Evolutionary conservation across 2,329 filamentous ascomycete species (phyloP), one percentile per base, ranked within the genome.

Genomic region (Alternaria brassicicola): DNA sequence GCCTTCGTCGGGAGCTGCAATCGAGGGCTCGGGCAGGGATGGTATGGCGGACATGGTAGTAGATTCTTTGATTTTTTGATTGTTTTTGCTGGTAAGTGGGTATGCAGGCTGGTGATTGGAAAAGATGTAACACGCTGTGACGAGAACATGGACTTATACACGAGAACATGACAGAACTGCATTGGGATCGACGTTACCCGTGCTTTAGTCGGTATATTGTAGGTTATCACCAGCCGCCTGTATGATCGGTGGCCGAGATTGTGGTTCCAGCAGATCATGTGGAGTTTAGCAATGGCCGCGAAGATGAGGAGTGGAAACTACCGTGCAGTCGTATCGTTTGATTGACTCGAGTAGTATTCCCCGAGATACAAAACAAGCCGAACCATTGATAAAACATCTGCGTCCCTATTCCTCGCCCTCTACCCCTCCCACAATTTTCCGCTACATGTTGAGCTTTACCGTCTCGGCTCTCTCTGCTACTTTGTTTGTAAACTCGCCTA

Each of bases 401-500:
- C 17, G 4, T 7, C 10, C 15, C 33, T 23, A 13, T 19, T 15
- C 12, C 15, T 23, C 39, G 2, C 13, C 13, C 43, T 30, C 43
- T 19, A 36, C n/a, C 7, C 33, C 21, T 26, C 25, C 25, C 25
- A 26, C 25, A 4, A 26, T 26, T 23, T 42, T 23, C 49, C 17
- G 7, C 39, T 54, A 55, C 52, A 55, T 55, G 46, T 56, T 47
- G 17, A 56, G 21, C 25, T 50, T 56, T n/a, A 56, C 25, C 19
- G 15, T 45, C 30, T 56, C 53, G 12, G 35, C 28, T 17, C 23
- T 42, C 17, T 55, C 53, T 13, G 53, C 23, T 17, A 56, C 46
- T 36, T 45, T 56, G 39, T 23, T 51, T 7, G 53, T 38, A 19
- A 51, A 56, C 25, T 56, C 53, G 1, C 53, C 53, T 21, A 36